Conservation (phyloP, 768 basidiomycete species). For the Suillus decipiens region DNA sequence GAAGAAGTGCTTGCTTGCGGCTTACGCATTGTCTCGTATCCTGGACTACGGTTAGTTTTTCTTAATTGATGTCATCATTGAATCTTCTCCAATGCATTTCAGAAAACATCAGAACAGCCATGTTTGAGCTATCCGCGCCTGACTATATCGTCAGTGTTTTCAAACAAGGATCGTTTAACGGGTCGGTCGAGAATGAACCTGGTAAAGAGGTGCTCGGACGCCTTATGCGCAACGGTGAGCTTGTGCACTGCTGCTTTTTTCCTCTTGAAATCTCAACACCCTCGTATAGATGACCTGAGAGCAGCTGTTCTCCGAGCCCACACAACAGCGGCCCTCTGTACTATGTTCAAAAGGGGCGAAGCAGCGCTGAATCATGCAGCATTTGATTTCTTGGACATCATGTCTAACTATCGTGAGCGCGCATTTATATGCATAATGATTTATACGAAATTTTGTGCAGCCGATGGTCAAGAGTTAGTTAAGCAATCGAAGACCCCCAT, state of each 20-base stretch:
- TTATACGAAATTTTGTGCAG: background rate
- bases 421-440: background rate
- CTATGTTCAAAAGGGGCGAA: conserved; percentile 6
- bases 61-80: background rate
- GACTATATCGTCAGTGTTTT: conserved; percentile 3
- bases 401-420: conserved; percentile 8
- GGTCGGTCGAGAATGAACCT: conserved; percentile 9
- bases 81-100: background rate
- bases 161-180: conserved; percentile 1
- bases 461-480: conserved; percentile 3
- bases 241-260: background rate
- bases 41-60: background rate
- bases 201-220: conserved; percentile 4
- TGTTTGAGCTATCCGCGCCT: conserved; percentile 1
- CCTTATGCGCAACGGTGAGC: conserved; percentile 8
- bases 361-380: background rate
- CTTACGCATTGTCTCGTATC: conserved; percentile 7
- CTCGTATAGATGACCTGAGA: conserved; percentile 10
- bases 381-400: conserved; percentile 10
- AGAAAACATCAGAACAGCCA: conserved; percentile 4
- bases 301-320: conserved; percentile 6
- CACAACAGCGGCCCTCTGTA: background rate
- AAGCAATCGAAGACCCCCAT: background rate
- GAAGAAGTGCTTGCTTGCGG: conserved; percentile 6
- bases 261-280: background rate